These are phyloP conservation scores for Mycosphaerella arachidis DNA, from an alignment of 2,329 filamentous ascomycete genomes.

Conservation along the genomic window DNA sequence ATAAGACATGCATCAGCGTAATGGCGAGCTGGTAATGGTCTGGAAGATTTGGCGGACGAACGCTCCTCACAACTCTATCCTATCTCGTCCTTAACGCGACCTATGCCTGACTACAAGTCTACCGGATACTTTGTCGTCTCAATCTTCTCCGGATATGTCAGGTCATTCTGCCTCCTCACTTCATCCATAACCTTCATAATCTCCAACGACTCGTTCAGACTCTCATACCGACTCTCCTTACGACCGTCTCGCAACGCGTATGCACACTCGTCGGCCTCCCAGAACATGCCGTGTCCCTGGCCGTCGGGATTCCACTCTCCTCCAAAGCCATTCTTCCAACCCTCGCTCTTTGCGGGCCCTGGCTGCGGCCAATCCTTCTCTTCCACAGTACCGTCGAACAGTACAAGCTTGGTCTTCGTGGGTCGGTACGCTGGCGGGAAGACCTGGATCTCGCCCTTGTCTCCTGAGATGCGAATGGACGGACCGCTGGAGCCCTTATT, in stretches of 20 bases:
- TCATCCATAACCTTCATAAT: slow-evolving; percentile 82
- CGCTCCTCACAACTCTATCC: not conserved
- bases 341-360: slow-evolving; percentile 44
- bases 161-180: slow-evolving; percentile 57
- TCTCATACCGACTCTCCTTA: slow-evolving; percentile 67
- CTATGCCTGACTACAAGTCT: slow-evolving; percentile 26
- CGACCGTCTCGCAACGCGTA: slow-evolving; percentile 70
- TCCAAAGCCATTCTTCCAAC: slow-evolving; percentile 47
- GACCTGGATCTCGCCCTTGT: slow-evolving; percentile 77
- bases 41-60: not conserved
- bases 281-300: slow-evolving; percentile 79
- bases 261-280: slow-evolving; percentile 77
- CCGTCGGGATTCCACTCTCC: slow-evolving; percentile 45
- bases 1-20: no score
- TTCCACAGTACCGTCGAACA: slow-evolving; percentile 44
- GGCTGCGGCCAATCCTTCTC: slow-evolving; percentile 45
- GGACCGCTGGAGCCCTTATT: slow-evolving; percentile 57
- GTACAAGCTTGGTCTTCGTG: slow-evolving; percentile 37
- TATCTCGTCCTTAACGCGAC: not conserved
- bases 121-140: slow-evolving; percentile 56
- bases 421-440: slow-evolving; percentile 68
- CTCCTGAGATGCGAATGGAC: slow-evolving; percentile 73
- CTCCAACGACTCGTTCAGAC: slow-evolving; percentile 70
- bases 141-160: slow-evolving; percentile 62
- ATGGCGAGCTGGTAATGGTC: no score